A percentile compares a stretch with the other conserved stretches of the same genome.
These are phyloP conservation scores for Collybia sp. DNA, from an alignment of 768 basidiomycete species.

Conservation along the genomic window DNA sequence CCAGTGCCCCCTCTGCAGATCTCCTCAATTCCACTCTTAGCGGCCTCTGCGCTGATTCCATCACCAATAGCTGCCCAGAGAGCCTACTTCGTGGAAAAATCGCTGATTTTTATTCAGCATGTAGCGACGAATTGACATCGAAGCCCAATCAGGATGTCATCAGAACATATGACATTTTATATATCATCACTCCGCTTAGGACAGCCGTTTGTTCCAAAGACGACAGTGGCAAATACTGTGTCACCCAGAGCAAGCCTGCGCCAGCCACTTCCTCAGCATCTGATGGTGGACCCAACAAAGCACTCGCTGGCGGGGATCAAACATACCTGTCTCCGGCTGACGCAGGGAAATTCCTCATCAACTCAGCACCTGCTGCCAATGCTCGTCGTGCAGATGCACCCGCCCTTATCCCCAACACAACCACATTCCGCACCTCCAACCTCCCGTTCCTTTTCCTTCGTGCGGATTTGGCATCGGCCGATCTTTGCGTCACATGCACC, in stretches of 20 bases:
- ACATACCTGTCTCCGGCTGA: conserved; percentile 1
- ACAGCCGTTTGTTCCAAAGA: conserved; percentile 75
- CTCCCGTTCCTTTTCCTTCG: conserved; percentile 79
- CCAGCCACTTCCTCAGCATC: conserved; percentile 16
- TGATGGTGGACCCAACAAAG: conserved; percentile 12
- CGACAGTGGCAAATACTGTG: conserved; percentile 67
- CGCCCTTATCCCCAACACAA: conserved; percentile 49
- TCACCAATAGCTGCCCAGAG: conserved; percentile 48
- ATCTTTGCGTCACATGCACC: conserved; percentile 82
- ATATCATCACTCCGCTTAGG: conserved; percentile 60
- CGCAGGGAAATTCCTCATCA: conserved; percentile 18
- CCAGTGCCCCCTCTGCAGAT: conserved; percentile 35
- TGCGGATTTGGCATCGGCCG: conserved; percentile 35
- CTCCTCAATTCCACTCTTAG: conserved; percentile 47
- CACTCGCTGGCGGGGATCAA: neutral
- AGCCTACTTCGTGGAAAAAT: conserved; percentile 58
- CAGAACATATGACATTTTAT: conserved; percentile 76
- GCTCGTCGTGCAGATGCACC: conserved; percentile 23
- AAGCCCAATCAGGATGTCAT: conserved; percentile 44
- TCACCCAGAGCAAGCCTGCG: conserved; percentile 37
- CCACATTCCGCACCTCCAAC: conserved; percentile 52
- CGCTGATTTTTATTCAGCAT: conserved; percentile 64
- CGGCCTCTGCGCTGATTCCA: conserved; percentile 47
- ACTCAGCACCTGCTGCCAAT: conserved; percentile 18
- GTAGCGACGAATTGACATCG: conserved; percentile 65